These are phyloP conservation scores for Ballota nigra DNA, from an alignment of 257 asterid genomes.

Conservation along the genomic window DNA sequence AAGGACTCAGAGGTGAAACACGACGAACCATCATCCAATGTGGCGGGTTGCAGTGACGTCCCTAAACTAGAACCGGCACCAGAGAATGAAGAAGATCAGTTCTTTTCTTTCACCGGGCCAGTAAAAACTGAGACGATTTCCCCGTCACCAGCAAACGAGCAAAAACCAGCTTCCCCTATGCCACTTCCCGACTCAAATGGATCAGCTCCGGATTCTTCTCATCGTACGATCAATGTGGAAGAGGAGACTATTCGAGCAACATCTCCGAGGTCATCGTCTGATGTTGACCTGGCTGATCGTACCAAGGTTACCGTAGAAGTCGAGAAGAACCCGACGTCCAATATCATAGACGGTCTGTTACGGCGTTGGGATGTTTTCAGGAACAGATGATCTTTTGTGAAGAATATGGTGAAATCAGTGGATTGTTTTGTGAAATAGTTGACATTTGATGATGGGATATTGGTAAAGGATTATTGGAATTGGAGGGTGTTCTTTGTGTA, in stretches of 20 bases:
- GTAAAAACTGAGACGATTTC: constrained; percentile 22
- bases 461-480: too few relatives aligned
- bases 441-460: constrained; percentile 12
- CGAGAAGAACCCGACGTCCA: constrained; percentile 57
- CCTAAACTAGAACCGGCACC: constrained; percentile 32
- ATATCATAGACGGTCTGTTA: constrained; percentile 66
- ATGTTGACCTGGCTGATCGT: constrained; percentile 43
- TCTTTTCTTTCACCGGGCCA: constrained; percentile 16
- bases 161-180: background rate
- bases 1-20: constrained; percentile 46
- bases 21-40: constrained; percentile 28
- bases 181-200: background rate
- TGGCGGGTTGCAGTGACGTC: constrained; percentile 22
- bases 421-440: constrained; percentile 21
- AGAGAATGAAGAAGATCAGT: constrained; percentile 27
- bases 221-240: constrained; percentile 3
- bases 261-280: constrained; percentile 33
- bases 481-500: constrained; percentile 19
- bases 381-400: constrained; percentile 41
- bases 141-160: background rate
- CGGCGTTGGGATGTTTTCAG: constrained; percentile 93
- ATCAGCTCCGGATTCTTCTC: constrained; percentile 10
- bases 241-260: constrained; percentile 28
- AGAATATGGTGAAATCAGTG: background rate
- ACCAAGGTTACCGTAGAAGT: constrained; percentile 72